Base-by-base conservation (phyloP, 1,139 yeast species). In the Yamadazyma atlantica region DNA sequence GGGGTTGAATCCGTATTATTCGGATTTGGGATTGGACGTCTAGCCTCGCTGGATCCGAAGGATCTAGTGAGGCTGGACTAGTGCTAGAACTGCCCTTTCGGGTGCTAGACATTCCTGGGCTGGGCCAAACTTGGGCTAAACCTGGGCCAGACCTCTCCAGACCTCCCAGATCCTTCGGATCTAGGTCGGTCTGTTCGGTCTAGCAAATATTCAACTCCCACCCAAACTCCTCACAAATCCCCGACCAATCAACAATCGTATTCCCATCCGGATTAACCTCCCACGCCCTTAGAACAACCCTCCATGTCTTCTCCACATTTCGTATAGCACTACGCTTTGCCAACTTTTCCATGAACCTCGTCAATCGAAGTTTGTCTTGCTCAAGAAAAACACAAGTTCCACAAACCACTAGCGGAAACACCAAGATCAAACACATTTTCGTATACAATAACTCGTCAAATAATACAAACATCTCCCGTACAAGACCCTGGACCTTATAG, bases 211-310 rank as follows among this genome's bases (percentile, higher is more conserved):
- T 51, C 12, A 56, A 42, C 17, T 54, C 45, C 67, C 67, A 62
- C 11, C 58, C 59, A 30, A 53, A 54, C 25, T 59, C 60, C 29
- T 53, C 52, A 45, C 66, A 60, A 4, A 62, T 53, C 27, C 53
- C 56, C 13, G 57, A 49, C 66, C 67, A 62, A 42, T 61, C 66
- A 9, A 58, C 43, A 27, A 53, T 50, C 9, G 42, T 30, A 15
- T 41, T 39, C 3, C 64, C 65, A n/a, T 49, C 35, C 2, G 55
- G 48, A 39, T 60, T 61, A 14, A 58, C 42, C 29, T 48, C 43
- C 66, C 67, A 62, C n/a, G 55, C 48, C 31, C 52, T 59, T 34
- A 54, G 39, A 11, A 62, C 55, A 11, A 62, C 46, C 4, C 23
- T 16, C 47, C 46, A 44, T 16, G 50, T 49, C 11, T 55, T 45